Evolutionary conservation across 176 grass and related monocot genomes (phyloP).

Genomic region (Musa troglodytarum): DNA sequence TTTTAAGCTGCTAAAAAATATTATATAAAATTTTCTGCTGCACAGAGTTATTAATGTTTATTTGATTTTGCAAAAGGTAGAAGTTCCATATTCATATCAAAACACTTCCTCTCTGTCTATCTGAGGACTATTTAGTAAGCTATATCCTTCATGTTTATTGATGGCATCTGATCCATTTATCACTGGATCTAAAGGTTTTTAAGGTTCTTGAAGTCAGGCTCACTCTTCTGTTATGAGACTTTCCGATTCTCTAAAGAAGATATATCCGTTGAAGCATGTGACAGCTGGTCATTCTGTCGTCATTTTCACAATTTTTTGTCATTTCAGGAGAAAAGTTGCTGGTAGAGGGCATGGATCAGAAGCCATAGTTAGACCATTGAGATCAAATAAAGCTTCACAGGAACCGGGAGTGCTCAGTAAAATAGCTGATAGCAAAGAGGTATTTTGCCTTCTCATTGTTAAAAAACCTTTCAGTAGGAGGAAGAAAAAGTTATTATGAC

Average conservation of each 20-base stretch:
- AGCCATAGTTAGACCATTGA: constrained; percentile 51
- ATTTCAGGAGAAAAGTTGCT: constrained; percentile 47
- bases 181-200: neutral
- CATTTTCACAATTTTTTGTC: neutral
- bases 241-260: neutral
- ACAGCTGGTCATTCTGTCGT: neutral
- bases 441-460: constrained; percentile 11
- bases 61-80: neutral
- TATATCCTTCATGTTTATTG: too few species aligned
- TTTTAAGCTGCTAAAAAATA: neutral
- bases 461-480: neutral
- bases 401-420: constrained; percentile 31
- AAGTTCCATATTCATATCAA: neutral
- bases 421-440: constrained; percentile 24
- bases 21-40: neutral
- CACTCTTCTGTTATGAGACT: neutral
- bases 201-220: neutral
- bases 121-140: too few species aligned
- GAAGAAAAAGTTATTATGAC: neutral
- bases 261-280: neutral
- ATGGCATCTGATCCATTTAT: too few species aligned
- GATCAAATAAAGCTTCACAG: constrained; percentile 41
- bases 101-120: too few species aligned
- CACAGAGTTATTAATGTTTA: neutral
- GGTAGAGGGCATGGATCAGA: constrained; percentile 40